Evolutionary conservation across 1,284 basidiomycete species (phyloP).

Genomic region (Moniliophthora roreri): DNA sequence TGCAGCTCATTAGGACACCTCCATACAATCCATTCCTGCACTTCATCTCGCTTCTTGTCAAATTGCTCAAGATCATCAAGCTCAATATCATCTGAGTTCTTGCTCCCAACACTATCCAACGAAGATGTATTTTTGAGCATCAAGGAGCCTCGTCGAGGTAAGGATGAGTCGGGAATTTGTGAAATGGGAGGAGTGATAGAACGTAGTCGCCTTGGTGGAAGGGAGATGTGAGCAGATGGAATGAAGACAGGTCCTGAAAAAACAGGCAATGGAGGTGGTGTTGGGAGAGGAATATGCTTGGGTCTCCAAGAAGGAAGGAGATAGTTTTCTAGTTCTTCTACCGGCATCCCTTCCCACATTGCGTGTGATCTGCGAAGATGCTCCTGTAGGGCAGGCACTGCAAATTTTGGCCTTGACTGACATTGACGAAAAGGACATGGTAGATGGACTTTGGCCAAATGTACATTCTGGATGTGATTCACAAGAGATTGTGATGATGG

Average conservation of each 20-base stretch:
- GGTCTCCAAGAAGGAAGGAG: not conserved
- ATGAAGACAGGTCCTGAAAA: not conserved
- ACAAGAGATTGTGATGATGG: too few species aligned
- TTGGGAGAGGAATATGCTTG: not conserved
- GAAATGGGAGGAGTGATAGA: too few species aligned
- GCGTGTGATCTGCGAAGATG: not conserved
- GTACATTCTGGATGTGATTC: not conserved
- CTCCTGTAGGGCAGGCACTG: not conserved
- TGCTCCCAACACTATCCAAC: too few species aligned
- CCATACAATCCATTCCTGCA: not conserved
- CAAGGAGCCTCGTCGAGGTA: too few species aligned
- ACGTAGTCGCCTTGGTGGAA: not conserved
- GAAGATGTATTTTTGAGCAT: too few species aligned
- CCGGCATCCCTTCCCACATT: not conserved
- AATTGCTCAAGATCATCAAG: too few species aligned
- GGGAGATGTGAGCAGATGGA: not conserved
- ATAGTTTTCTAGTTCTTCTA: not conserved
- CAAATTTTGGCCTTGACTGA: too few species aligned
- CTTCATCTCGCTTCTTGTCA: too few species aligned
- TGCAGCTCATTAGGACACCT: not conserved
- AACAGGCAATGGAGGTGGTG: not conserved
- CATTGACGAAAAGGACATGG: not conserved
- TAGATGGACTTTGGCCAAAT: not conserved
- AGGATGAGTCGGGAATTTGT: too few species aligned
- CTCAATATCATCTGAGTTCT: too few species aligned